A percentile compares a stretch with the other conserved stretches of the same genome.
phyloP scores from a whole-genome alignment of 345 rosid species.

The Firmiana major region DNA sequence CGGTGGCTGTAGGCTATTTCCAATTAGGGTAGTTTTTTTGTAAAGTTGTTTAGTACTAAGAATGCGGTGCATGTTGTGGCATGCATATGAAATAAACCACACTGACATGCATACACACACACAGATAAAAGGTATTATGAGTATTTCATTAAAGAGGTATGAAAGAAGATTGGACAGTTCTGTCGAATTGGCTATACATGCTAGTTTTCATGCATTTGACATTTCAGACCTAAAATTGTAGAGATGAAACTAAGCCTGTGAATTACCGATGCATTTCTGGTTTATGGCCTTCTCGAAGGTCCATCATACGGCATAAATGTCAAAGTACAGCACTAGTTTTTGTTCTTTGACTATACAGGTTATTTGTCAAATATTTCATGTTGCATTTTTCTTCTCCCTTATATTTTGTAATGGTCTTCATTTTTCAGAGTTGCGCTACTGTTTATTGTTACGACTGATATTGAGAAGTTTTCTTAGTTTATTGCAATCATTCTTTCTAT shows the following conservation, averaged over 20 bases:
- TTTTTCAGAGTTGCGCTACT: not conserved
- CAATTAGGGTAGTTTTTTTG: not conserved
- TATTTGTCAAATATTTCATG: not conserved
- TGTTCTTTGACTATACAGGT: not conserved
- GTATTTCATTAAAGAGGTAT: not conserved
- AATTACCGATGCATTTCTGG: not conserved
- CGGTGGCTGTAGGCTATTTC: constrained; percentile 1
- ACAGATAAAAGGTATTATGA: not conserved
- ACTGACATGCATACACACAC: not conserved
- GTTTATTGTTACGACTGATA: not conserved
- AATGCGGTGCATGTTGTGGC: not conserved
- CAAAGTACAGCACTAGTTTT: not conserved
- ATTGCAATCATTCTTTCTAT: constrained; percentile 3
- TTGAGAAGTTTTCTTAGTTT: not conserved
- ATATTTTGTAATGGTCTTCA: not conserved
- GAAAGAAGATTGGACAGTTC: not conserved
- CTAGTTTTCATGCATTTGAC: not conserved
- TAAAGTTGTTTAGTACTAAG: not conserved
- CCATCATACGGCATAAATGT: not conserved
- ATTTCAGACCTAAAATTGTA: not conserved
- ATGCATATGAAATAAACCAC: not conserved
- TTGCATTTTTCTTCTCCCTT: not conserved
- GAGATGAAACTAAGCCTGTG: not conserved
- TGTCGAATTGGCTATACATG: not conserved
- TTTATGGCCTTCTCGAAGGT: not conserved